A percentile compares a stretch with the other conserved stretches of the same genome.
Conservation (phyloP, 2,329 filamentous ascomycete genomes). For the Colletotrichum lentis region DNA sequence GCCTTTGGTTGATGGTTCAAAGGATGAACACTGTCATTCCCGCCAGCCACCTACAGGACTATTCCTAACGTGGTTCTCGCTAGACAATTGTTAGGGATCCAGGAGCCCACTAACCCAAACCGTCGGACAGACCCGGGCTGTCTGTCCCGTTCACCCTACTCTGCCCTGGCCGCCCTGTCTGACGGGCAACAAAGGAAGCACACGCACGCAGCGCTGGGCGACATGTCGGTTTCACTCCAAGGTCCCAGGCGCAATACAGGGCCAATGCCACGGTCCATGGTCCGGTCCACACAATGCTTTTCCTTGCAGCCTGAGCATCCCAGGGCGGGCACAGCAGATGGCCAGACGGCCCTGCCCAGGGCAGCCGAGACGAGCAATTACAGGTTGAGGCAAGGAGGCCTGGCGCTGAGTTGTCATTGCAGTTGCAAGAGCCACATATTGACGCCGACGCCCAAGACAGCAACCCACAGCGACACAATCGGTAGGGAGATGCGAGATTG, state of each 20-base stretch:
- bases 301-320: neutral
- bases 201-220: conserved; percentile 26
- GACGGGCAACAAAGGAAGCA: conserved; percentile 21
- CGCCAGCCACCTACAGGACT: conserved; percentile 11
- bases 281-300: conserved; percentile 4
- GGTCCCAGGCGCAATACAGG: neutral
- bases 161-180: conserved; percentile 1
- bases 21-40: neutral
- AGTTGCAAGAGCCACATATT: conserved; percentile 4
- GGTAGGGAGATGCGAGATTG: neutral
- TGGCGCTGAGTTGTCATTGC: conserved; percentile 20
- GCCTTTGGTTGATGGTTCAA: neutral
- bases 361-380: neutral
- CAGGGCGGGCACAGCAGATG: neutral
- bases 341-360: neutral
- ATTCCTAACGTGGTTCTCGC: conserved; percentile 12
- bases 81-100: conserved; percentile 30
- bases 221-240: conserved; percentile 21
- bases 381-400: neutral
- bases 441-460: neutral
- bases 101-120: conserved; percentile 1
- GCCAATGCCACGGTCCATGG: neutral
- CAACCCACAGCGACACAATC: conserved; percentile 12
- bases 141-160: conserved; percentile 19
- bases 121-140: conserved; percentile 4